A percentile compares a stretch with the other conserved stretches of the same genome.
Evolutionary conservation across 2,329 filamentous ascomycete genomes (phyloP).

Genomic region (Catunica adiposa): DNA sequence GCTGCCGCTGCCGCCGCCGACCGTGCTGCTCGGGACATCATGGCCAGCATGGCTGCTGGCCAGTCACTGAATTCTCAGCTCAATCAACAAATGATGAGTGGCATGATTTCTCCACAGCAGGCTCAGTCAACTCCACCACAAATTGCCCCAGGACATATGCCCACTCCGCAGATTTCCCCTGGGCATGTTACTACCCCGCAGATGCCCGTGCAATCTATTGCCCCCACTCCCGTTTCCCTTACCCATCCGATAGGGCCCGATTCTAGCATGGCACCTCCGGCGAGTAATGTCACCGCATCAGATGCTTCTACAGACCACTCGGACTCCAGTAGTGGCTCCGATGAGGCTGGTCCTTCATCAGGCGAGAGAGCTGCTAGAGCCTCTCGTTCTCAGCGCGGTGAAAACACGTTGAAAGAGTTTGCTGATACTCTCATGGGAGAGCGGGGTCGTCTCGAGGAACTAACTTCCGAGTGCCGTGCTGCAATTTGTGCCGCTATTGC

Average conservation of each 20-base stretch:
- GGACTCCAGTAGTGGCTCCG: constrained; percentile 9
- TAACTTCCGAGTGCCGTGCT: constrained; percentile 13
- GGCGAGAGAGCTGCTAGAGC: constrained; percentile 5
- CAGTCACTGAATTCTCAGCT: constrained; percentile 8
- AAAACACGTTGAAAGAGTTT: constrained; percentile 12
- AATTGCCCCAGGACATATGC: background rate
- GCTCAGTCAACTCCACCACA: background rate
- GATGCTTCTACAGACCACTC: constrained; percentile 8
- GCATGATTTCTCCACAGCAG: constrained; percentile 11
- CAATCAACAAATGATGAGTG: constrained; percentile 8
- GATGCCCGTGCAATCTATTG: background rate
- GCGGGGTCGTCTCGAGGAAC: constrained; percentile 13
- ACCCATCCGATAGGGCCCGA: background rate
- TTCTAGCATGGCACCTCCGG: background rate
- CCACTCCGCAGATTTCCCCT: background rate
- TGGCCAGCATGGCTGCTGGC: constrained; percentile 7
- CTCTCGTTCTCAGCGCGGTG: constrained; percentile 2
- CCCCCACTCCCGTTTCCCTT: background rate
- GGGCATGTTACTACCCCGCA: background rate
- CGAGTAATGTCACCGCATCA: constrained; percentile 3
- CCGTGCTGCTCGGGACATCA: constrained; percentile 3
- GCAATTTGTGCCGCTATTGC: constrained; percentile 14
- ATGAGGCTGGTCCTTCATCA: background rate
- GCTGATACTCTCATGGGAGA: constrained; percentile 12
- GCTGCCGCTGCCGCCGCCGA: constrained; percentile 2